Evolutionary conservation across 192 early-diverging fungal genomes (phyloP).

Genomic region (Coemansia sp.): DNA sequence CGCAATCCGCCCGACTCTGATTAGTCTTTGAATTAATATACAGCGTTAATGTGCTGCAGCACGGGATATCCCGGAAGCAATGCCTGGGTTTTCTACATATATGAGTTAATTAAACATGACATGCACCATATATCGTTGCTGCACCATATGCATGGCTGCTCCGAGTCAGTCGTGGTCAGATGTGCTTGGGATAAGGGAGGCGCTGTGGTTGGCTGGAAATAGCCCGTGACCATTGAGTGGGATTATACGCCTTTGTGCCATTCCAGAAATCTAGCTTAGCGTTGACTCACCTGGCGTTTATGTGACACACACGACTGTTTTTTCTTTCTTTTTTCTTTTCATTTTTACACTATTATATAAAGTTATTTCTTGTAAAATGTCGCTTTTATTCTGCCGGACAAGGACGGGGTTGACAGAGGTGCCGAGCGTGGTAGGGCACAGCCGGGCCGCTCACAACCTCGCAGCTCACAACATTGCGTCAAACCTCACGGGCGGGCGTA

Average conservation of each 20-base stretch:
- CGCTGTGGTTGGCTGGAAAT: background rate
- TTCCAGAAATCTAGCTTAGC: background rate
- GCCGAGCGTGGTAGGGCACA: constrained; percentile 9
- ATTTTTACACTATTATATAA: too few species aligned
- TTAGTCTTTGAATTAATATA: too few species aligned
- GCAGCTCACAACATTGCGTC: background rate
- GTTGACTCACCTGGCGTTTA: background rate
- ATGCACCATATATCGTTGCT: too few species aligned
- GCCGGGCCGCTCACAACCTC: constrained; percentile 4
- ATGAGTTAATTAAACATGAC: too few species aligned
- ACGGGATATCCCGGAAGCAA: too few species aligned
- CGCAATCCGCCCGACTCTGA: constrained; percentile 1
- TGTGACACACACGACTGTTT: background rate
- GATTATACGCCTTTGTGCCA: background rate
- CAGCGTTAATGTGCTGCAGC: too few species aligned
- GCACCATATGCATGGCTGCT: background rate
- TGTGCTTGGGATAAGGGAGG: background rate
- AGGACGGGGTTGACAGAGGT: background rate
- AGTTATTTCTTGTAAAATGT: too few species aligned
- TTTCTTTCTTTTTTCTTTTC: background rate
- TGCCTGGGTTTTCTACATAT: too few species aligned
- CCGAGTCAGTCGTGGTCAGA: background rate
- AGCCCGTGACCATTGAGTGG: background rate
- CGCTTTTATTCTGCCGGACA: too few species aligned
- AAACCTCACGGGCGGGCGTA: constrained; percentile 21